Percentiles rank a stretch among this genome's conserved stretches.
Evolutionary conservation across 2,329 filamentous ascomycete genomes (phyloP).

Genomic region (Coniochaeta ligniaria): DNA sequence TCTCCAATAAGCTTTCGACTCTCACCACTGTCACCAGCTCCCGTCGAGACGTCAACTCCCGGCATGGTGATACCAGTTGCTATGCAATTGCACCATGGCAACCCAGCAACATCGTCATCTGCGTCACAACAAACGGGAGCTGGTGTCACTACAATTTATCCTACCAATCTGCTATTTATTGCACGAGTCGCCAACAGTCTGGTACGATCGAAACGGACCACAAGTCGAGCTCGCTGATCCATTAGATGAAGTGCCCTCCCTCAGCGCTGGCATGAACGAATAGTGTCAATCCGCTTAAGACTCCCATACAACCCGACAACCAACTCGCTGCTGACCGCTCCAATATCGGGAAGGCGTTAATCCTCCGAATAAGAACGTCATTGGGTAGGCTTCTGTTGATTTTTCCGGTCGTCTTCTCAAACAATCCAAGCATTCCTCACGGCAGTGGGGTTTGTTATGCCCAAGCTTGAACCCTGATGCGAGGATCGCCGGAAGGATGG

Average conservation of each 20-base stretch:
- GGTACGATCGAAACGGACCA: not conserved
- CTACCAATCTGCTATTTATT: not conserved
- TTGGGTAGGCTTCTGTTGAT: not conserved
- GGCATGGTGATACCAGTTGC: not conserved
- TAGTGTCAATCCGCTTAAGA: not conserved
- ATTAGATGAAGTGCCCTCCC: not conserved
- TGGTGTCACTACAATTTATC: not conserved
- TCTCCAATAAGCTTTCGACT: not conserved
- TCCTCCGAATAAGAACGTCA: not conserved
- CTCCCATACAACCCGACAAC: not conserved
- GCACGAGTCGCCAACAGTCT: not conserved
- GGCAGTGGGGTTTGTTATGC: not conserved
- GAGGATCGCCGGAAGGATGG: not conserved
- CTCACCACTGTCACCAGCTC: no score
- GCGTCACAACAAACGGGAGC: not conserved
- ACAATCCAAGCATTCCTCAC: conserved; percentile 1
- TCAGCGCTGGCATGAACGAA: not conserved
- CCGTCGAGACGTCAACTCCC: not conserved
- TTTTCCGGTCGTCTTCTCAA: not conserved
- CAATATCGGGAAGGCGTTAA: conserved; percentile 1
- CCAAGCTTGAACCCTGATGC: not conserved
- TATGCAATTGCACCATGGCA: not conserved
- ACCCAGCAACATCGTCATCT: not conserved
- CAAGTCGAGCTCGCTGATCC: not conserved
- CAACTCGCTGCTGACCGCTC: not conserved